Base-by-base conservation (phyloP, 768 basidiomycete genomes). In the Coprinopsis marcescibilis region DNA sequence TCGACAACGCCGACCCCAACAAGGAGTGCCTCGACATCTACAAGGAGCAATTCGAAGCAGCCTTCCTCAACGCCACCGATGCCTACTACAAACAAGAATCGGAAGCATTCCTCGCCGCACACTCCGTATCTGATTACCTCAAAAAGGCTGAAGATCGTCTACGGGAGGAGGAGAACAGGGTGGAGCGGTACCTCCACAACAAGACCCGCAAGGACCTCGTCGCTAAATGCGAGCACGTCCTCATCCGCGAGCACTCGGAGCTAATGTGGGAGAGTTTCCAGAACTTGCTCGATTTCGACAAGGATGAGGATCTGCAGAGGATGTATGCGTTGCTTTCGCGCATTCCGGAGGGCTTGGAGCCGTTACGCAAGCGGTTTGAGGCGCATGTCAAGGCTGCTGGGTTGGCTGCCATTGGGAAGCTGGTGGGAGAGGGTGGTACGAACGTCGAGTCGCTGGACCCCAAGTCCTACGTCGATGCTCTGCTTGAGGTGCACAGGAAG, bases 261-360 rank as follows among this genome's bases (percentile, higher is more conserved):
- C 69, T 85, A 37, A 89, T 99, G 82, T 91, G 89, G 85, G 92
- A 96, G 50, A 93, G 85, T 66, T 98, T 99, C 79, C 93, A 97
- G 66, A 76, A 70, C 25, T 62, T 94, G 46, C 83, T 95, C 55
- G 95, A 98, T 61, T 94, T 80, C 65, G 95, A 98, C 65, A 87
- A 95, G 67, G 88, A 94, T 53, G 90, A 95, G 62, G 96, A 99
- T 62, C 76, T 99, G 25, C 91, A 93, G 55, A 80, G 95, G 46
- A 97, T 98, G 92, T 99, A 97, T 73, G 79, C 88, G 11, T 75
- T 98, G 13, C 75, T 98, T 20, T 85, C 89, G n/a, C 85, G 96
- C 29, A 96, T 97, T 46, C 81, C 83, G 11, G 87, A 93, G 58
- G 96, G 96, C 25, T 70, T 98, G 48, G 93, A 97, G 58, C 93